Evolutionary conservation across 495 filamentous ascomycete species (phyloP).

Genomic region (Elasticomyces elasticus): DNA sequence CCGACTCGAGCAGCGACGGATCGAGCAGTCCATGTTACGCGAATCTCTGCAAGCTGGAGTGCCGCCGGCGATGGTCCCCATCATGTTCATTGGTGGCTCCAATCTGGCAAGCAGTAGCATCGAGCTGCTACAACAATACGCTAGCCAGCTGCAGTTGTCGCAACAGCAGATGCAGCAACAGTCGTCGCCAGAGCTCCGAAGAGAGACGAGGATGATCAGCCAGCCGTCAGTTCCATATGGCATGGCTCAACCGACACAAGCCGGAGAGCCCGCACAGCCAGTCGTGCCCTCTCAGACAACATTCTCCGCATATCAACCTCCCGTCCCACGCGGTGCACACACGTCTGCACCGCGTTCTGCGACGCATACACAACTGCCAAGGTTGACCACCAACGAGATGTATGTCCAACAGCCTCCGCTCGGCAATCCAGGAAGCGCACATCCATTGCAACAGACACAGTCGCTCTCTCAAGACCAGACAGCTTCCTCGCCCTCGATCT

Average conservation of each 20-base stretch:
- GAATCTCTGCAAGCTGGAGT: conserved; percentile 73
- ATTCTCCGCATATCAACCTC: conserved; percentile 19
- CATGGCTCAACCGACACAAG: conserved; percentile 19
- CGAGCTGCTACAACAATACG: conserved; percentile 67
- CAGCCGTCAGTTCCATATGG: conserved; percentile 22
- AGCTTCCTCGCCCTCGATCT: conserved; percentile 59
- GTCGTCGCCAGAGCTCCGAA: conserved; percentile 32
- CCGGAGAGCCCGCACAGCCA: conserved; percentile 5
- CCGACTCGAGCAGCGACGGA: conserved; percentile 67
- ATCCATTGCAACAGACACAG: conserved; percentile 41
- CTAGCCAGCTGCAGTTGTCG: conserved; percentile 35
- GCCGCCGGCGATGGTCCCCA: conserved; percentile 75
- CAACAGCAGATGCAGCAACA: conserved; percentile 41
- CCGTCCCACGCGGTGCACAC: conserved; percentile 15
- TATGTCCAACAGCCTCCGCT: conserved; percentile 43
- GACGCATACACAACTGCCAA: conserved; percentile 37
- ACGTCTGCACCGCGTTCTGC: conserved; percentile 27
- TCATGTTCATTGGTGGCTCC: conserved; percentile 71
- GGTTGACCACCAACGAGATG: conserved; percentile 49
- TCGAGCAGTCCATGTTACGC: conserved; percentile 75
- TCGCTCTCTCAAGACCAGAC: conserved; percentile 41
- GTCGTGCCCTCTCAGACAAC: conserved; percentile 9
- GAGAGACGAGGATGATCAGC: conserved; percentile 37
- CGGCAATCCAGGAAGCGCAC: conserved; percentile 32
- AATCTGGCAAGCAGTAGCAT: conserved; percentile 49